Conservation (phyloP, 306 rosid genomes). For the Fragaria ananassa region DNA sequence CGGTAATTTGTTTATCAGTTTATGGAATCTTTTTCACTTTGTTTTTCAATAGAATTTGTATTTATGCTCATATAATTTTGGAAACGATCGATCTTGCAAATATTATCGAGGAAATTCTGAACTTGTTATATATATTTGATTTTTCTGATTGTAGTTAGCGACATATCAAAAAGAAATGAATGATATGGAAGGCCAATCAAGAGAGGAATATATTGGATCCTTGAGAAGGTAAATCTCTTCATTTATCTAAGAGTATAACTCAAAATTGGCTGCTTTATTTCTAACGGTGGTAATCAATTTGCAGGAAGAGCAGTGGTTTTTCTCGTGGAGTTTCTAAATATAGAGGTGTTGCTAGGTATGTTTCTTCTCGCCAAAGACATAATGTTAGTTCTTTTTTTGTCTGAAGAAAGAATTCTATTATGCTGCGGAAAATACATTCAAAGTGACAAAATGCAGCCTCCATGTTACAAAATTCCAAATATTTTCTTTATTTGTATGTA, state of each 20-base stretch:
- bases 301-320: constrained; percentile 91
- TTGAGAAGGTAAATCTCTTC: constrained; percentile 30
- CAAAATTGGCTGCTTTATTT: neutral
- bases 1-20: constrained; percentile 15
- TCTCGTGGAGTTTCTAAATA: constrained; percentile 88
- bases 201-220: constrained; percentile 48
- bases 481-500: neutral
- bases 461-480: neutral
- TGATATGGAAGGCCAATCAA: constrained; percentile 44
- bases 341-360: constrained; percentile 83
- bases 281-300: neutral
- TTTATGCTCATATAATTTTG: too few species aligned
- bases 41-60: too few species aligned
- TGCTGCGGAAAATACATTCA: neutral
- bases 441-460: neutral
- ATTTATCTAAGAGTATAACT: neutral
- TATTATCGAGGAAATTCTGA: neutral
- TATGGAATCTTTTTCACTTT: neutral
- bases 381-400: neutral
- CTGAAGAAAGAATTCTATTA: neutral
- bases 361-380: neutral
- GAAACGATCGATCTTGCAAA: neutral
- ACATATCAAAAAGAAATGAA: constrained; percentile 37
- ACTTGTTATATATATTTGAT: neutral
- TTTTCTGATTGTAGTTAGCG: constrained; percentile 11